These are phyloP conservation scores for Triticum timopheevii DNA, from an alignment of 176 grass and related monocot species.

Conservation along the genomic window DNA sequence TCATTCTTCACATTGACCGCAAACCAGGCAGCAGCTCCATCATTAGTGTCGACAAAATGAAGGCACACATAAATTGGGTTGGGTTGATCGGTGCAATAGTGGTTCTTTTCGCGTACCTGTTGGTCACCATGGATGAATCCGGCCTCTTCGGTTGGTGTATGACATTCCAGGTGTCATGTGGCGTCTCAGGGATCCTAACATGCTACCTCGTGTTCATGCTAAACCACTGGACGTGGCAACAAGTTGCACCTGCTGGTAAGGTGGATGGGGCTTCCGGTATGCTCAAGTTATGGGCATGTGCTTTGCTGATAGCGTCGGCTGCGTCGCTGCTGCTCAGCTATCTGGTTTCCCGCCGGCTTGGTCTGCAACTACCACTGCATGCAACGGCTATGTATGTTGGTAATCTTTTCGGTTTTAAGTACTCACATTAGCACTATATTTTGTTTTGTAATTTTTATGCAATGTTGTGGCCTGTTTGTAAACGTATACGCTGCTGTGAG, in stretches of 20 bases:
- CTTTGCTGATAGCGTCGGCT: not conserved
- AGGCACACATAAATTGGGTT: not conserved
- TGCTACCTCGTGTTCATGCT: not conserved
- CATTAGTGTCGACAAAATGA: not conserved
- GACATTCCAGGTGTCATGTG: not conserved
- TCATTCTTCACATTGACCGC: not conserved
- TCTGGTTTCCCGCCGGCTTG: not conserved
- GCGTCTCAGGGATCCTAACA: slow-evolving; percentile 5
- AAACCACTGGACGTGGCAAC: not conserved
- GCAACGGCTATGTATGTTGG: not conserved
- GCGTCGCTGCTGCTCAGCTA: not conserved
- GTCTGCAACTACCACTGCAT: not conserved
- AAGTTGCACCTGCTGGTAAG: not conserved
- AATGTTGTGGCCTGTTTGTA: no score
- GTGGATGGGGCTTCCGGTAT: not conserved
- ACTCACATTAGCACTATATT: no score
- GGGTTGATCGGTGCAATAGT: not conserved
- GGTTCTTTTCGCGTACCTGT: not conserved
- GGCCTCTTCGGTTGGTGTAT: not conserved
- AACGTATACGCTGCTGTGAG: no score
- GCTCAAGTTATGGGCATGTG: not conserved
- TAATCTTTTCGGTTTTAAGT: no score
- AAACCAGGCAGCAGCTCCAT: not conserved
- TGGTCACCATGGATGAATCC: not conserved
- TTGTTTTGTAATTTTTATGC: no score